phyloP scores from a whole-genome alignment of 805 yeast genomes.

The Henningerozyma blattae region DNA sequence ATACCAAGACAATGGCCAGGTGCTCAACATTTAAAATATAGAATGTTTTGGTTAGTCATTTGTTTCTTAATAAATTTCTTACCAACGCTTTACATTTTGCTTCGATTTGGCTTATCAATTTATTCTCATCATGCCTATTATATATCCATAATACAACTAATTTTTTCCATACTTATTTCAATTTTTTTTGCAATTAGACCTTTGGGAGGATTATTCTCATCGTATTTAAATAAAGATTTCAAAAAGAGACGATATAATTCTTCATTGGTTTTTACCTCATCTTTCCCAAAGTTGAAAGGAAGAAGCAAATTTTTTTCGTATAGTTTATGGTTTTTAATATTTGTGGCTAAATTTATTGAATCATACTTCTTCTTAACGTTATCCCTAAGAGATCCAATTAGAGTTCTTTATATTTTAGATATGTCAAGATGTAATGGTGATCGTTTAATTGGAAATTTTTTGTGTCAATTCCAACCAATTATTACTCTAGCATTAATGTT shows the following conservation, averaged over 20 bases:
- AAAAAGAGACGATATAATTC: constrained; percentile 36
- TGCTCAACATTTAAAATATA: constrained; percentile 42
- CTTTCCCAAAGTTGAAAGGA: constrained; percentile 41
- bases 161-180: constrained; percentile 41
- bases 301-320: constrained; percentile 48
- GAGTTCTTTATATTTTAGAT: constrained; percentile 50
- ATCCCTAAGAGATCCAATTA: constrained; percentile 59
- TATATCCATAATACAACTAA: constrained; percentile 43
- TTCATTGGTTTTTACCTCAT: constrained; percentile 45
- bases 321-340: constrained; percentile 59
- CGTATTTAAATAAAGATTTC: constrained; percentile 24
- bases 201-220: constrained; percentile 40
- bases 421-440: constrained; percentile 54
- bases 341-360: constrained; percentile 56
- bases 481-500: constrained; percentile 43
- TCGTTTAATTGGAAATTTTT: constrained; percentile 33
- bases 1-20: constrained; percentile 71
- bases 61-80: constrained; percentile 33
- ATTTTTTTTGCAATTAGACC: constrained; percentile 53
- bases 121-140: constrained; percentile 26
- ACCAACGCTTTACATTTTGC: constrained; percentile 46
- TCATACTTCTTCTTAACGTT: constrained; percentile 69
- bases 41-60: constrained; percentile 32
- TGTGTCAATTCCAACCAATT: constrained; percentile 47
- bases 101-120: constrained; percentile 19